These are phyloP conservation scores for Tillandsia leiboldiana DNA, from an alignment of 176 grass and related monocot genomes.

Conservation along the genomic window DNA sequence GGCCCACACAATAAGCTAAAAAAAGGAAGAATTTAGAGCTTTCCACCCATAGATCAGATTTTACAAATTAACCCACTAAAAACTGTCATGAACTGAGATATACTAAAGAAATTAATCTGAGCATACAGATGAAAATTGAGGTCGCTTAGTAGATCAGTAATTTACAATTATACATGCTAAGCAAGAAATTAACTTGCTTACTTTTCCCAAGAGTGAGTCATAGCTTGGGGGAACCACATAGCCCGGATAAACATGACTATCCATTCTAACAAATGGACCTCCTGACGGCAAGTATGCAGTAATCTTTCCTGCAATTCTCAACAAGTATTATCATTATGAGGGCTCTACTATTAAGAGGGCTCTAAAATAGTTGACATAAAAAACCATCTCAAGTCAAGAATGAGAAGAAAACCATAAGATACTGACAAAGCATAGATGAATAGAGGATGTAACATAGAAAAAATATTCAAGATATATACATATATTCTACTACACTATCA, in stretches of 20 bases:
- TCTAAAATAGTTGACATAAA: too few species aligned
- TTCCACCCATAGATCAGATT: not conserved
- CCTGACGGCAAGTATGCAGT: conserved; percentile 51
- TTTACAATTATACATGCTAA: not conserved
- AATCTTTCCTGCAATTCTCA: conserved; percentile 32
- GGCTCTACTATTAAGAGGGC: too few species aligned
- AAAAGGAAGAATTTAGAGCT: conserved; percentile 6
- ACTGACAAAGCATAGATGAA: too few species aligned
- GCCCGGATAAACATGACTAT: conserved; percentile 50
- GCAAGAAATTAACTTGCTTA: conserved; percentile 11
- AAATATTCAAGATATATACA: too few species aligned
- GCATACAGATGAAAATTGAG: too few species aligned
- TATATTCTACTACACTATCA: too few species aligned
- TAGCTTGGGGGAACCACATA: conserved; percentile 51
- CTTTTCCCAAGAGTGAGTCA: conserved; percentile 45
- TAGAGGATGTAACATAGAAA: too few species aligned
- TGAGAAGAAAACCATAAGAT: too few species aligned
- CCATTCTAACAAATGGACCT: conserved; percentile 55
- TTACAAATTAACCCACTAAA: not conserved
- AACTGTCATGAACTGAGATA: not conserved
- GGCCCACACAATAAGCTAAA: conserved; percentile 49
- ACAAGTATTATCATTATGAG: too few species aligned
- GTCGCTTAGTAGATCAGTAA: too few species aligned
- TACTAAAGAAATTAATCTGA: not conserved
- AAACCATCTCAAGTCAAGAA: too few species aligned